These are phyloP conservation scores for Sarocladium kiliense DNA, from an alignment of 2,329 filamentous ascomycete species.

Conservation along the genomic window DNA sequence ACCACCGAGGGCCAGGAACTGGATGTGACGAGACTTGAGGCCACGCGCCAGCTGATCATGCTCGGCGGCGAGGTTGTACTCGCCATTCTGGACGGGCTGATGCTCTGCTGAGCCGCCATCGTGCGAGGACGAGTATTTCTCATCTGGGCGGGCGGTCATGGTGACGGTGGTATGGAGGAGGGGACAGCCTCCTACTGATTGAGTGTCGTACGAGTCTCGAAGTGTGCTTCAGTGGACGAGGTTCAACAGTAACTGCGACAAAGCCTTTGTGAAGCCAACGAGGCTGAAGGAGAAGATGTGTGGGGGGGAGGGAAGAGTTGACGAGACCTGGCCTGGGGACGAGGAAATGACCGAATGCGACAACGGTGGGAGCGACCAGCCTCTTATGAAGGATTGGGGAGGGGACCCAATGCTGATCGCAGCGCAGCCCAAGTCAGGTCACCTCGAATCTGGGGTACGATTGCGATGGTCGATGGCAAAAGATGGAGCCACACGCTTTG, in stretches of 20 bases:
- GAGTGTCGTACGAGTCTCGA: neutral
- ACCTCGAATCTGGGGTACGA: neutral
- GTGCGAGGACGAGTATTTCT: conserved; percentile 1
- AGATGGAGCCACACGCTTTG: neutral
- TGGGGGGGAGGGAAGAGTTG: neutral
- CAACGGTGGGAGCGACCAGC: neutral
- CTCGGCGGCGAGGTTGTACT: conserved; percentile 14
- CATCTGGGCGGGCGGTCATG: neutral
- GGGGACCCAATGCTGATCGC: neutral
- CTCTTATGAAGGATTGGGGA: neutral
- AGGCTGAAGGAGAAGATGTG: neutral
- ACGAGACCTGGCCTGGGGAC: neutral
- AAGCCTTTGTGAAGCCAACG: neutral
- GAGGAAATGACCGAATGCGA: neutral
- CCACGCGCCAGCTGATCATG: conserved; percentile 39
- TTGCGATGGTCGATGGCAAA: neutral
- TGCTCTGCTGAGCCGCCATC: neutral
- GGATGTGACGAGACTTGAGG: conserved; percentile 55
- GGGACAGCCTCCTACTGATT: neutral
- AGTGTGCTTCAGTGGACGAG: too few species aligned
- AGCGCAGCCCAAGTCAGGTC: neutral
- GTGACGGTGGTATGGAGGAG: neutral
- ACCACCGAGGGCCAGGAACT: conserved; percentile 53
- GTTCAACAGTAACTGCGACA: too few species aligned
- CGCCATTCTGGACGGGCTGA: conserved; percentile 6